These are phyloP conservation scores for Stylonectria norvegica DNA, from an alignment of 2,329 filamentous ascomycete genomes.

Conservation along the genomic window DNA sequence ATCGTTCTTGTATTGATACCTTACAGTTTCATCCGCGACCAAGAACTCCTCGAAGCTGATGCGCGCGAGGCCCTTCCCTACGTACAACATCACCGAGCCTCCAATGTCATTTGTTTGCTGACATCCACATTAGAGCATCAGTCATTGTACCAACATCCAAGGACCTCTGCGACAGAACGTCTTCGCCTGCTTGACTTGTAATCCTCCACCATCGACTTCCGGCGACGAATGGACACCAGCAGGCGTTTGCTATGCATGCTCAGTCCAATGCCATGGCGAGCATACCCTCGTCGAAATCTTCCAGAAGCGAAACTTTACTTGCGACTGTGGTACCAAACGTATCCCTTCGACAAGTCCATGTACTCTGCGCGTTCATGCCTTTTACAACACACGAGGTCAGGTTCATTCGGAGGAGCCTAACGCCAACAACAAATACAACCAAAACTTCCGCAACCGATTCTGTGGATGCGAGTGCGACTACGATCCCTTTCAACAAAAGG, in stretches of 20 bases:
- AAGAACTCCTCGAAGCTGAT: constrained; percentile 89
- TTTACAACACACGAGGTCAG: constrained; percentile 70
- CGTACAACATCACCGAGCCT: constrained; percentile 47
- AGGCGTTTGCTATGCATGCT: constrained; percentile 94
- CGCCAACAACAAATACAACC: constrained; percentile 81
- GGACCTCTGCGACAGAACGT: constrained; percentile 83
- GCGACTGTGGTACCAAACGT: constrained; percentile 89
- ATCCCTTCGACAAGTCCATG: constrained; percentile 70
- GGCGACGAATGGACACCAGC: constrained; percentile 56
- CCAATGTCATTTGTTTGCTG: constrained; percentile 11
- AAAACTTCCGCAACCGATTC: constrained; percentile 91
- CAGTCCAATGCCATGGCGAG: constrained; percentile 93
- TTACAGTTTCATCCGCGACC: constrained; percentile 76
- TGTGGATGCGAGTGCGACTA: constrained; percentile 88
- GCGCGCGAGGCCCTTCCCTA: constrained; percentile 93
- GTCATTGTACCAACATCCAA: constrained; percentile 86
- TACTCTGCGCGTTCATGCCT: constrained; percentile 66
- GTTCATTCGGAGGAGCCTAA: constrained; percentile 74
- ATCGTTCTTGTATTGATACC: constrained; percentile 3
- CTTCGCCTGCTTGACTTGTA: constrained; percentile 93
- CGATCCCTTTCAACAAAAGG: constrained; percentile 82
- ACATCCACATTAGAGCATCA: constrained; percentile 66
- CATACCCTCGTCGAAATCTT: constrained; percentile 95
- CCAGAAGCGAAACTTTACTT: constrained; percentile 90
- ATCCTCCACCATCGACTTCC: constrained; percentile 65